Evolutionary conservation across 192 early-diverging fungal genomes (phyloP).

Genomic region (Obelidium mucronatum): DNA sequence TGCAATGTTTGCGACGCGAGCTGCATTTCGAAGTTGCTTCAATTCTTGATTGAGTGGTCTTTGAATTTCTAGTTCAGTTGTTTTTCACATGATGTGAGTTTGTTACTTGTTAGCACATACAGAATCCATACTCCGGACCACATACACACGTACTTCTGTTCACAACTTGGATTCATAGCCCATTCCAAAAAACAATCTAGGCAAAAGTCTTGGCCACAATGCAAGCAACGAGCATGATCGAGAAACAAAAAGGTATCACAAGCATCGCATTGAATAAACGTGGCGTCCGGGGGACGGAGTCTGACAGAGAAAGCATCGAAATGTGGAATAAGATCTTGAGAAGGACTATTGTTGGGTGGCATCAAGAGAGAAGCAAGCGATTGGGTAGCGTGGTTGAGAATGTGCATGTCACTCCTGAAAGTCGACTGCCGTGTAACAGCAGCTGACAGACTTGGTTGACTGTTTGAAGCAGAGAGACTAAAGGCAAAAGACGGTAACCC

Average conservation of each 20-base stretch:
- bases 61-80: background rate
- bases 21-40: no score
- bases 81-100: background rate
- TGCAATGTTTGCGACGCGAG: no score
- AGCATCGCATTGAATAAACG: slow-evolving; percentile 24
- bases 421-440: no score
- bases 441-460: no score
- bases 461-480: no score
- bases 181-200: slow-evolving; percentile 16
- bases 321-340: no score
- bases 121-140: background rate
- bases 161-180: background rate
- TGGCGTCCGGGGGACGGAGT: background rate
- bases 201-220: slow-evolving; percentile 17
- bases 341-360: no score
- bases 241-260: slow-evolving; percentile 19
- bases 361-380: no score
- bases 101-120: background rate
- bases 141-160: background rate
- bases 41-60: background rate
- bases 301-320: no score
- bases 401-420: no score
- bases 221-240: slow-evolving; percentile 6
- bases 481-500: no score
- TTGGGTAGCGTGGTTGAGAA: no score